Percentiles rank a stretch among this genome's conserved stretches.
phyloP scores from a whole-genome alignment of 2,329 filamentous ascomycete genomes.

The Clarireedia hainanense region DNA sequence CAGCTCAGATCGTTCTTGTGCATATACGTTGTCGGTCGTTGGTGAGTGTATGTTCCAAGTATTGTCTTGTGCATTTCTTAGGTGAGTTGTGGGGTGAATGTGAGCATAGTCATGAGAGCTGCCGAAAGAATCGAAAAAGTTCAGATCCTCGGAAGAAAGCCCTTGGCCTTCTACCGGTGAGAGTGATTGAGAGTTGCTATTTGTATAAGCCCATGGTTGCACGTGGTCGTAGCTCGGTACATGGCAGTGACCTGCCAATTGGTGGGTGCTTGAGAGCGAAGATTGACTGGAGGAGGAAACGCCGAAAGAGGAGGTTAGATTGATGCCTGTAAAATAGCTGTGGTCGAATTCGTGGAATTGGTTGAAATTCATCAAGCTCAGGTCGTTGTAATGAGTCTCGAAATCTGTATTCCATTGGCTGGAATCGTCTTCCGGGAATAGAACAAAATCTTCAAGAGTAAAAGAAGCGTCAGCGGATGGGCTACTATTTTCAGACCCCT shows the following conservation, averaged over 20 bases:
- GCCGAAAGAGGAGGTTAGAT: slow-evolving; percentile 11
- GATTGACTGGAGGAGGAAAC: slow-evolving; percentile 14
- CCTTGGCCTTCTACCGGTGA: background rate
- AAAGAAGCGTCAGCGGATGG: slow-evolving; percentile 13
- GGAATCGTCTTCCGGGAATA: slow-evolving; percentile 22
- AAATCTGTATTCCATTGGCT: slow-evolving; percentile 16
- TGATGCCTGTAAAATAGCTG: background rate
- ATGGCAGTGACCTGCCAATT: background rate
- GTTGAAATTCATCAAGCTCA: slow-evolving; percentile 23
- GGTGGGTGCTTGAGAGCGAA: slow-evolving; percentile 4
- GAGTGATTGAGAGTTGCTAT: slow-evolving; percentile 1
- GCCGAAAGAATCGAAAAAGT: background rate
- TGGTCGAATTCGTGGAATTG: slow-evolving; percentile 9
- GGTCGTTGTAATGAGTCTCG: slow-evolving; percentile 15
- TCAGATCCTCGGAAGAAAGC: background rate
- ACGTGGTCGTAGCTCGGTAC: background rate
- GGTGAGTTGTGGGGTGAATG: background rate
- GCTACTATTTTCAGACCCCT: slow-evolving; percentile 12
- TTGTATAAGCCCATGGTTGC: background rate
- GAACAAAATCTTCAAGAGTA: slow-evolving; percentile 25
- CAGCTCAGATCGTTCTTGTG: too few species aligned
- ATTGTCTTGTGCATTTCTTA: too few species aligned
- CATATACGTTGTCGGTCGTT: too few species aligned
- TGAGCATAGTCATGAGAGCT: background rate
- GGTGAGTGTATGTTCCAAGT: too few species aligned